Conservation (phyloP, 2,329 filamentous ascomycete genomes). For the Tolypocladium inflatum region DNA sequence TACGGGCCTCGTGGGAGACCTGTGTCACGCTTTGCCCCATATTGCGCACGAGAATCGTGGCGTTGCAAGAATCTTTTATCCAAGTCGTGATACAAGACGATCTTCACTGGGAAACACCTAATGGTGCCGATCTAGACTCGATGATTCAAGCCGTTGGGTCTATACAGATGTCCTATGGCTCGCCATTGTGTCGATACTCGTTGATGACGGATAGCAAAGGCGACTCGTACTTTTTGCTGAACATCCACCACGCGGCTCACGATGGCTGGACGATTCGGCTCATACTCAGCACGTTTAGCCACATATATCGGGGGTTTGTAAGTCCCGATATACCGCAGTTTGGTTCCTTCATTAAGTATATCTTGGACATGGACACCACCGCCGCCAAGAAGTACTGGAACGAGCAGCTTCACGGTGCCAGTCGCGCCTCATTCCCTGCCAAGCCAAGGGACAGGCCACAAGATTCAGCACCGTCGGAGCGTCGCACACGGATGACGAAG, state of each 20-base stretch:
- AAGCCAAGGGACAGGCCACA: background rate
- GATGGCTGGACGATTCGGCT: slow-evolving; percentile 14
- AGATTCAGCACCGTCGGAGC: too few species aligned
- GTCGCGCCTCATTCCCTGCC: slow-evolving; percentile 2
- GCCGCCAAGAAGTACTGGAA: too few species aligned
- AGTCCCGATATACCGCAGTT: too few species aligned
- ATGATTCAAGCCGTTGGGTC: background rate
- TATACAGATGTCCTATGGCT: background rate
- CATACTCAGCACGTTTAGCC: slow-evolving; percentile 1
- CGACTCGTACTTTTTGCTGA: background rate
- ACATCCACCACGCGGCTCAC: slow-evolving; percentile 15
- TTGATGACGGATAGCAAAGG: background rate
- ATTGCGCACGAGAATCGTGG: slow-evolving; percentile 3
- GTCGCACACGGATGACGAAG: too few species aligned
- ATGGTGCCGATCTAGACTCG: background rate
- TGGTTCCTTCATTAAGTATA: background rate
- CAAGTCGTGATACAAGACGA: slow-evolving; percentile 2
- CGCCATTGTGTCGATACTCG: background rate
- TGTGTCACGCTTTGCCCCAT: background rate
- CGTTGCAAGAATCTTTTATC: background rate
- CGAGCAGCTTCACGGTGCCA: slow-evolving; percentile 5
- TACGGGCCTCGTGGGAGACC: slow-evolving; percentile 7
- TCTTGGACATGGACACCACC: slow-evolving; percentile 3
- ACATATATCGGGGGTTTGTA: background rate
- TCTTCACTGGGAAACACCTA: background rate